phyloP scores from a whole-genome alignment of 257 asterid genomes.

The Mitragyna speciosa region DNA sequence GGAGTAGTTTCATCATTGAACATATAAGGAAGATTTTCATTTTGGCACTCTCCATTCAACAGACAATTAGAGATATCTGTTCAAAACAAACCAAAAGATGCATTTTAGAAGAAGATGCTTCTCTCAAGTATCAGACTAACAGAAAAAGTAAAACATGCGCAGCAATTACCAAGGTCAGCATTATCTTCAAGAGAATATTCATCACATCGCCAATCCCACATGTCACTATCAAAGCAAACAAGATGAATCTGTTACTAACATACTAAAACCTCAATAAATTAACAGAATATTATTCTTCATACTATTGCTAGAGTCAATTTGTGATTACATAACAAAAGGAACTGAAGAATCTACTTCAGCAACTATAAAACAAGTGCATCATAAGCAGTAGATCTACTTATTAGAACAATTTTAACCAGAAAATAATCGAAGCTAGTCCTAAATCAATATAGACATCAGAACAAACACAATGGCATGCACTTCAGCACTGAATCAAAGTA shows the following conservation, averaged over 20 bases:
- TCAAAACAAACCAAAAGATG: neutral
- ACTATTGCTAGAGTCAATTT: neutral
- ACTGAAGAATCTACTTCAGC: neutral
- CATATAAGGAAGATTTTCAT: conserved; percentile 43
- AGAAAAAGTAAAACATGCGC: neutral
- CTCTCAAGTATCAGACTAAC: neutral
- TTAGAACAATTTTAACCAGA: conserved; percentile 5
- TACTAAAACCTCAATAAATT: neutral
- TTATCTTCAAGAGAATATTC: conserved; percentile 55
- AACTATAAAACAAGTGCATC: neutral
- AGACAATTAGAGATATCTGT: conserved; percentile 52
- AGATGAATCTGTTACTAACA: neutral
- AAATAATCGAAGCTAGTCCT: conserved; percentile 1
- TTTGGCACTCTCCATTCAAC: conserved; percentile 40
- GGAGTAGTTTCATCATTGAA: conserved; percentile 64
- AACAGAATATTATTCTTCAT: neutral
- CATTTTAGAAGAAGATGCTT: neutral
- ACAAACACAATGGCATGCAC: conserved; percentile 1
- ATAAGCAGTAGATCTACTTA: conserved; percentile 21
- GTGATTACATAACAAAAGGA: neutral
- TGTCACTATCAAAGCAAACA: conserved; percentile 40
- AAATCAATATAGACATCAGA: conserved; percentile 12
- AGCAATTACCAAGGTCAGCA: conserved; percentile 47
- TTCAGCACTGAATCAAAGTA: conserved; percentile 12
- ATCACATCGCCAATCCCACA: conserved; percentile 71